Percentiles rank a stretch among this genome's conserved stretches.
Evolutionary conservation across 441 rosid species (phyloP).

Genomic region (Syzygium syzygioides): DNA sequence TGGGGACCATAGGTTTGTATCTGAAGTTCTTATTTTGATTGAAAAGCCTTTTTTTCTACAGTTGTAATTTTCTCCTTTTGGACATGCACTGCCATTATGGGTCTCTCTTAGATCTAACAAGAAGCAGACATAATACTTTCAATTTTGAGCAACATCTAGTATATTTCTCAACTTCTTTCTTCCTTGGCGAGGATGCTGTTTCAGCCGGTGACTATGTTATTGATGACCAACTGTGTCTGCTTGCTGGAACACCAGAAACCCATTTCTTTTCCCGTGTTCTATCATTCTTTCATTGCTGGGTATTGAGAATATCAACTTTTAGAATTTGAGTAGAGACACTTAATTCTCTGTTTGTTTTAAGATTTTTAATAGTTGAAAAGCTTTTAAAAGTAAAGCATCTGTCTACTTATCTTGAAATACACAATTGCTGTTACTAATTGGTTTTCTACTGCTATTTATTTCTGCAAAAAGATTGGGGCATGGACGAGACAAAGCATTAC

Average conservation of each 20-base stretch:
- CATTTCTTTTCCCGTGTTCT: neutral
- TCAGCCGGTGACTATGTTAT: neutral
- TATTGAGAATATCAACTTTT: neutral
- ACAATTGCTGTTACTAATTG: neutral
- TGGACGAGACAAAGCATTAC: slow-evolving; percentile 88
- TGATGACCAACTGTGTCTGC: neutral
- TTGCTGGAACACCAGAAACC: neutral
- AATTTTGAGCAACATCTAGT: neutral
- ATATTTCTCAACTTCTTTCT: neutral
- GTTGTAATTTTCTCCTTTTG: neutral
- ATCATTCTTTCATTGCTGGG: neutral
- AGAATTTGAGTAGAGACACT: neutral
- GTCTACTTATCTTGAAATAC: neutral
- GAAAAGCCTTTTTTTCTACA: neutral
- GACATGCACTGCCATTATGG: neutral
- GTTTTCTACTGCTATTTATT: neutral
- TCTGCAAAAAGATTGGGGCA: slow-evolving; percentile 68
- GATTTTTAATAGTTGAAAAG: neutral
- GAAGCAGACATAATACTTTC: neutral
- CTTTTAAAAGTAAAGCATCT: neutral
- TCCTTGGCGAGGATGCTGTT: neutral
- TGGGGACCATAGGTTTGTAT: slow-evolving; percentile 70
- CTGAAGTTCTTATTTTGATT: neutral
- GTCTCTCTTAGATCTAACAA: neutral
- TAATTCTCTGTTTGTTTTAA: neutral